Evolutionary conservation across 331 rosid species (phyloP), one percentile per base, ranked within the genome.

Genomic region (Arachis monticola): DNA sequence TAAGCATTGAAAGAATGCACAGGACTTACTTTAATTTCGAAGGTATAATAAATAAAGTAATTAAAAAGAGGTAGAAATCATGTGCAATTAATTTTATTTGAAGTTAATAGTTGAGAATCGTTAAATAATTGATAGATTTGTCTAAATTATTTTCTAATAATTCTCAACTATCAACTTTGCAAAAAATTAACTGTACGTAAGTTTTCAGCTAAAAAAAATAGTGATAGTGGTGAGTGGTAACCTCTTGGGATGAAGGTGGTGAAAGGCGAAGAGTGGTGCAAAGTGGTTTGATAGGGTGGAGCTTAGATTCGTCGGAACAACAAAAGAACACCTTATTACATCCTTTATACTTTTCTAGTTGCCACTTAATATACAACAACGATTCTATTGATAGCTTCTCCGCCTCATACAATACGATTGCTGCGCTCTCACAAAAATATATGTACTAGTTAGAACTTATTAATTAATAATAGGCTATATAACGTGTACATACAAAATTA

Each of bases 271-370:
- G 27, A 11, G 85, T 72, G 63, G 89, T 83, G 85, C 97, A 93
- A 56, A 88, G 74, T 55, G 87, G 50, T 71, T 74, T 84, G 52
- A 93, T 77, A 60, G 81, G 88, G 63, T 87, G 89, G 73, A 93
- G 94, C 76, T 86, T 91, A 6, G 97, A 84, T 69, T 67, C 78
- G 77, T 93, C 97, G 71, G 91, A 77, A 81, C 97, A 93, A 77
- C 98, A 91, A 78, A 91, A 93, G 89, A 91, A 89, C 17, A 93
- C 77, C 82, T 88, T 93, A 47, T 74, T 88, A 60, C 90, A 78
- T 3, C 88, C 98, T 41, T 83, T 85, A 55, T 89, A 79, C 76
- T 82, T 87, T 64, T 91, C 98, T n/a, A 93, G 82, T 12, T 85
- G 79, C 97, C 98, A 93, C 85, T 84, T 91, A 0, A 89, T 81